Conservation (phyloP, 1,139 yeast species). For the Blastobotrys illinoisensis region DNA sequence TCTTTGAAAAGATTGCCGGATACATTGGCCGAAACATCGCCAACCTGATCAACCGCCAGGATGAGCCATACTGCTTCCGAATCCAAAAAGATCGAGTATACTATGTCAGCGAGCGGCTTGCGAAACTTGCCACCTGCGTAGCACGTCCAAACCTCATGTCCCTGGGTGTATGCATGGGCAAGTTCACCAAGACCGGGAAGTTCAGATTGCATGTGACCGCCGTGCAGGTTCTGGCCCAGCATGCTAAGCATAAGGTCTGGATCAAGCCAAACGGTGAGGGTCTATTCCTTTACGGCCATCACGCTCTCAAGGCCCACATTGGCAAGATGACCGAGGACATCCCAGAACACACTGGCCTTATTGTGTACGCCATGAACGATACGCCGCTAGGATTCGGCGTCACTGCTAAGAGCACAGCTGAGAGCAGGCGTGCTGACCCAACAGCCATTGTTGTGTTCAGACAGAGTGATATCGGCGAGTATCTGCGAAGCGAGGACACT, state of each 20-base stretch:
- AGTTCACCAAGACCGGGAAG: slow-evolving; percentile 95
- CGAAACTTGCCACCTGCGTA: slow-evolving; percentile 84
- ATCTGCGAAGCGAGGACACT: slow-evolving; percentile 95
- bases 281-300: slow-evolving; percentile 97
- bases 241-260: slow-evolving; percentile 94
- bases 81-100: slow-evolving; percentile 94
- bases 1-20: slow-evolving; percentile 92
- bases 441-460: slow-evolving; percentile 92
- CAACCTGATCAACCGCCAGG: slow-evolving; percentile 77
- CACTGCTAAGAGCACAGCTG: slow-evolving; percentile 87
- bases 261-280: slow-evolving; percentile 95
- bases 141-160: slow-evolving; percentile 89
- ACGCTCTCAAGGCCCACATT: slow-evolving; percentile 90
- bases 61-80: slow-evolving; percentile 90
- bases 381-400: slow-evolving; percentile 95
- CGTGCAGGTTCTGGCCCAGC: slow-evolving; percentile 70
- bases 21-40: slow-evolving; percentile 94
- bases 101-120: slow-evolving; percentile 78
- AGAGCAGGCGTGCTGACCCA: slow-evolving; percentile 82
- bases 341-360: slow-evolving; percentile 96
- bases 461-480: slow-evolving; percentile 98
- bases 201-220: slow-evolving; percentile 94
- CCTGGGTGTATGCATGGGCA: slow-evolving; percentile 88
- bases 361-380: slow-evolving; percentile 87
- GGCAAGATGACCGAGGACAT: slow-evolving; percentile 97